These are phyloP conservation scores for Aspergillus spinulosporus DNA, from an alignment of 2,329 filamentous ascomycete species.

Conservation along the genomic window DNA sequence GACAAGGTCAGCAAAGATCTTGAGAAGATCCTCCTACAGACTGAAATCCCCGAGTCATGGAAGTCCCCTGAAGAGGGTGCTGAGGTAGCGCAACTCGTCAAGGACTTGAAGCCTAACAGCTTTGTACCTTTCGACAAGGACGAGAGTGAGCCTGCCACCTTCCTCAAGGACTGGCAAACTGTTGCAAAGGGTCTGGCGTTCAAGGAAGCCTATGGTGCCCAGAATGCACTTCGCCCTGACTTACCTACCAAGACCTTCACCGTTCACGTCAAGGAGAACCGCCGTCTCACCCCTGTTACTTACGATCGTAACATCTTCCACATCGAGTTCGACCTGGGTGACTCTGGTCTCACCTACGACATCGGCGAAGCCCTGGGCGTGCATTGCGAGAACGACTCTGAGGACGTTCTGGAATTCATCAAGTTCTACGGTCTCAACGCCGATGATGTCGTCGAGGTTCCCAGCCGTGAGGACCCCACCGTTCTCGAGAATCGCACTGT, in stretches of 20 bases:
- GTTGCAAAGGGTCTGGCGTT: constrained; percentile 86
- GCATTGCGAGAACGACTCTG: constrained; percentile 87
- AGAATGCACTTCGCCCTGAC: constrained; percentile 76
- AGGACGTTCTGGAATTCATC: constrained; percentile 81
- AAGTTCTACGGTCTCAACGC: constrained; percentile 81
- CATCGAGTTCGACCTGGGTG: constrained; percentile 94
- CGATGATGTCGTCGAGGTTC: constrained; percentile 82
- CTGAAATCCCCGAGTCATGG: constrained; percentile 81
- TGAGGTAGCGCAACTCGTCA: constrained; percentile 52
- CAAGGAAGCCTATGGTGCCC: constrained; percentile 87
- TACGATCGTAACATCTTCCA: constrained; percentile 99
- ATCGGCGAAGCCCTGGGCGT: constrained; percentile 97
- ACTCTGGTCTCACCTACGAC: constrained; percentile 89
- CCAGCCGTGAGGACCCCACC: constrained; percentile 73
- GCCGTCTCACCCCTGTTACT: constrained; percentile 78
- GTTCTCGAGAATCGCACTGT: constrained; percentile 85
- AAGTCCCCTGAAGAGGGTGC: constrained; percentile 60
- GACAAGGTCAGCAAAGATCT: constrained; percentile 63
- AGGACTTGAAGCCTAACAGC: constrained; percentile 72
- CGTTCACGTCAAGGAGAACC: constrained; percentile 91
- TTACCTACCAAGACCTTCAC: constrained; percentile 81
- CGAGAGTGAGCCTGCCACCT: constrained; percentile 65
- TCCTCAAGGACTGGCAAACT: constrained; percentile 75
- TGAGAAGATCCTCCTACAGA: constrained; percentile 66
- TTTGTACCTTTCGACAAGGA: constrained; percentile 78